These are phyloP conservation scores for Cercospora sesami DNA, from an alignment of 2,329 filamentous ascomycete species.

Conservation along the genomic window DNA sequence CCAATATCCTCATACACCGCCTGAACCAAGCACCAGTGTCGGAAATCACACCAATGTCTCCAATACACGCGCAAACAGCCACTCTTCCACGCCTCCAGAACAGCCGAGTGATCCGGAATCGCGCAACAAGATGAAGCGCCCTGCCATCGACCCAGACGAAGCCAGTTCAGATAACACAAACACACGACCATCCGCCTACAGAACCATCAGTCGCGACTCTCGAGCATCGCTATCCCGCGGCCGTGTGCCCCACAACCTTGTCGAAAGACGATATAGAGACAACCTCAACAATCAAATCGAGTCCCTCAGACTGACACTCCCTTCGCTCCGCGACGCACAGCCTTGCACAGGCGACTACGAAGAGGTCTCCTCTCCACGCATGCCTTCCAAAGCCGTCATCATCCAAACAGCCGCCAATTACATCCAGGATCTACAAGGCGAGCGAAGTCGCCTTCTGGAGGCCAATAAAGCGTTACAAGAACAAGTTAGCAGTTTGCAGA, in stretches of 20 bases:
- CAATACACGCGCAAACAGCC: conserved; percentile 17
- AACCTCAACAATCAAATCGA: conserved; percentile 50
- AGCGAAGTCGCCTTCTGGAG: conserved; percentile 43
- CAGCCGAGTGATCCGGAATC: conserved; percentile 9
- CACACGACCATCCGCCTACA: background rate
- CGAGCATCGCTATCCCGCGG: conserved; percentile 16
- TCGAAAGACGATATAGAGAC: conserved; percentile 50
- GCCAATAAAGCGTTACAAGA: conserved; percentile 44
- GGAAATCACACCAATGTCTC: background rate
- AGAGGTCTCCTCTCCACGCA: conserved; percentile 21
- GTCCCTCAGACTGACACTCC: conserved; percentile 36
- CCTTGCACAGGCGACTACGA: conserved; percentile 10
- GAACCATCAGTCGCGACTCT: conserved; percentile 6
- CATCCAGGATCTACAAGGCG: conserved; percentile 49
- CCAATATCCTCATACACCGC: conserved; percentile 8
- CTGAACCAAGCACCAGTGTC: background rate
- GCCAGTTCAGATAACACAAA: background rate
- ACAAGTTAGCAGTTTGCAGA: conserved; percentile 46
- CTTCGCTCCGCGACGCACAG: conserved; percentile 23
- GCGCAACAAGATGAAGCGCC: conserved; percentile 22
- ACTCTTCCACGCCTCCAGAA: conserved; percentile 4
- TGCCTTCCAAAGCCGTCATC: conserved; percentile 48
- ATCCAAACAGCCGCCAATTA: conserved; percentile 49
- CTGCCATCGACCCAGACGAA: conserved; percentile 18
- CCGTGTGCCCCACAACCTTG: conserved; percentile 44